Evolutionary conservation across 2,329 filamentous ascomycete species (phyloP).

Genomic region (Beauveria caledonica): DNA sequence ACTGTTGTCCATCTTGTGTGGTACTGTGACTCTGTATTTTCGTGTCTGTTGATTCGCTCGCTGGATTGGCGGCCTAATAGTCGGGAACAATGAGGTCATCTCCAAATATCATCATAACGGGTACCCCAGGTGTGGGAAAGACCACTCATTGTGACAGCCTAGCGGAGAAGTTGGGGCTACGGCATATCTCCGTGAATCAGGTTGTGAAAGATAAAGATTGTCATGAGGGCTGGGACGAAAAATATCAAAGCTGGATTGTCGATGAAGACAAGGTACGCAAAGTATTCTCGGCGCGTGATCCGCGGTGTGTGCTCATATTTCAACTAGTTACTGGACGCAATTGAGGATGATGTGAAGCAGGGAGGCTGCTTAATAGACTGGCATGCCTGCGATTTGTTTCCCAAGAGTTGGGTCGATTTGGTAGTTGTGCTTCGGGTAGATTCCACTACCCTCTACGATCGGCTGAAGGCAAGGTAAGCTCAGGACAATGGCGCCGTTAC

Average conservation of each 20-base stretch:
- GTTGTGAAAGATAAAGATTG: slow-evolving; percentile 83
- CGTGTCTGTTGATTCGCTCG: background rate
- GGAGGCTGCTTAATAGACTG: slow-evolving; percentile 93
- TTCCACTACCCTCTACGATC: slow-evolving; percentile 74
- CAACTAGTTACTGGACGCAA: slow-evolving; percentile 68
- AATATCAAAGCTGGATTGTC: slow-evolving; percentile 81
- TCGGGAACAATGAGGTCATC: slow-evolving; percentile 33
- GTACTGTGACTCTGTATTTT: background rate
- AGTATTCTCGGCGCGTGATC: background rate
- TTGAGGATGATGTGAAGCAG: slow-evolving; percentile 69
- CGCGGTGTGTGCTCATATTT: background rate
- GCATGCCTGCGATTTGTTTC: slow-evolving; percentile 96
- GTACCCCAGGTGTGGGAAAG: slow-evolving; percentile 93
- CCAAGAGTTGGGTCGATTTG: slow-evolving; percentile 86
- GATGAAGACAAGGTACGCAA: slow-evolving; percentile 81
- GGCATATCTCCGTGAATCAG: slow-evolving; percentile 82
- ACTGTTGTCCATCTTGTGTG: too few relatives aligned
- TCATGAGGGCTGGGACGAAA: slow-evolving; percentile 81
- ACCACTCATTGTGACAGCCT: slow-evolving; percentile 83
- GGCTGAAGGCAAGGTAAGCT: slow-evolving; percentile 61
- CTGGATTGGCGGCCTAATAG: background rate
- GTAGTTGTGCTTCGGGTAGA: slow-evolving; percentile 85
- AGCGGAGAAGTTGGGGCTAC: slow-evolving; percentile 65
- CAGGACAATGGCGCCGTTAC: background rate
- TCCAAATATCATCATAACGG: slow-evolving; percentile 92